Conservation (phyloP, 805 yeast species). For the Yamadazyma paraphyllophila region DNA sequence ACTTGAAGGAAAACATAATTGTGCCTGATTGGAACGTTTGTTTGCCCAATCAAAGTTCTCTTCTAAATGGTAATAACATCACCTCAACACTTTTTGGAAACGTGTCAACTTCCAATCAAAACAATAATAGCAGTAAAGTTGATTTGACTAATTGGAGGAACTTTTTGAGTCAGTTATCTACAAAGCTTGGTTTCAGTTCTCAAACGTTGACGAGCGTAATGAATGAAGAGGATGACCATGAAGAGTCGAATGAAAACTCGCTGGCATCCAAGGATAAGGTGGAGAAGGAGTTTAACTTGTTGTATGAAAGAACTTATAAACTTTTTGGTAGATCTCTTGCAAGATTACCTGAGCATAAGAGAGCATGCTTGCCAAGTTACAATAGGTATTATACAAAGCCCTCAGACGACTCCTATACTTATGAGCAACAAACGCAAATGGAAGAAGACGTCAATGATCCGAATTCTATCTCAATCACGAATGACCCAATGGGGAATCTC, state of each 20-base stretch:
- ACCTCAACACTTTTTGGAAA: conserved; percentile 23
- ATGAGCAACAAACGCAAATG: conserved; percentile 21
- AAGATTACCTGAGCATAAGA: conserved; percentile 33
- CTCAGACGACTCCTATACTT: conserved; percentile 7
- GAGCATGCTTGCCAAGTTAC: conserved; percentile 41
- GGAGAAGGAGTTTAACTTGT: conserved; percentile 31
- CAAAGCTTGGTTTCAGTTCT: conserved; percentile 34
- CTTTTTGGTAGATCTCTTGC: conserved; percentile 38
- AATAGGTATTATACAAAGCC: conserved; percentile 26
- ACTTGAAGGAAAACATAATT: conserved; percentile 36
- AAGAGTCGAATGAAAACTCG: conserved; percentile 9
- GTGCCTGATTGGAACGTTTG: conserved; percentile 44
- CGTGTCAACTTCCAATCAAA: conserved; percentile 24
- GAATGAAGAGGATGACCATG: conserved; percentile 11
- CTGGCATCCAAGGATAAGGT: conserved; percentile 18
- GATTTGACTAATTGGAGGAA: conserved; percentile 38
- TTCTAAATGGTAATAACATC: conserved; percentile 13
- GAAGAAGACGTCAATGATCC: conserved; percentile 31
- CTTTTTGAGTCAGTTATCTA: conserved; percentile 32
- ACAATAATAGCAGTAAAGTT: conserved; percentile 19
- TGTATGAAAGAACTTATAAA: conserved; percentile 36
- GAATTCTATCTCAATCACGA: conserved; percentile 36
- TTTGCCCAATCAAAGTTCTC: conserved; percentile 26
- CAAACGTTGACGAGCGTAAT: conserved; percentile 28
- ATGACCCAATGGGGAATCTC: conserved; percentile 41